Evolutionary conservation across 2,329 filamentous ascomycete species (phyloP).

Genomic region (Ceratocystis albifundus): DNA sequence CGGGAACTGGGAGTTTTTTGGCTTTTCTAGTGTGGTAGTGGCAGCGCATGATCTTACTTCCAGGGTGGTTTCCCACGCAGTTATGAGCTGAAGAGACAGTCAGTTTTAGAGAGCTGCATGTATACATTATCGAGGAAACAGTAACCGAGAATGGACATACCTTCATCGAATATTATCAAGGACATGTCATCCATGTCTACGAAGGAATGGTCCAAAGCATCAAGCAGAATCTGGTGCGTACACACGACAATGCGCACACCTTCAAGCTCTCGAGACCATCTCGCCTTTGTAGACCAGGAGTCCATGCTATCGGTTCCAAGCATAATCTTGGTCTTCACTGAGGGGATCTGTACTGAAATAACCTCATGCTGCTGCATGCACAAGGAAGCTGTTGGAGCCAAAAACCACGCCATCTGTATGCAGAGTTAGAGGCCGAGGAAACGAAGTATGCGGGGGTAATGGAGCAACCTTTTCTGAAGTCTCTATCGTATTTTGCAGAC

Average conservation of each 20-base stretch:
- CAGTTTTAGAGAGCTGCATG: neutral
- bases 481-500: slow-evolving; percentile 13
- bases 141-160: slow-evolving; percentile 33
- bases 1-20: slow-evolving; percentile 39
- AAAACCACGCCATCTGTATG: slow-evolving; percentile 56
- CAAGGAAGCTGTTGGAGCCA: slow-evolving; percentile 57
- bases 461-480: neutral
- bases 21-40: slow-evolving; percentile 50
- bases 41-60: slow-evolving; percentile 58
- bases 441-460: slow-evolving; percentile 1
- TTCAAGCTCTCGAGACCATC: slow-evolving; percentile 56
- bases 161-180: slow-evolving; percentile 75
- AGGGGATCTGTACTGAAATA: slow-evolving; percentile 48
- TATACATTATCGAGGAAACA: neutral
- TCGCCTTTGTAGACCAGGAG: slow-evolving; percentile 54
- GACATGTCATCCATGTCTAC: slow-evolving; percentile 51
- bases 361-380: slow-evolving; percentile 54
- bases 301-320: slow-evolving; percentile 59
- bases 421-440: slow-evolving; percentile 24
- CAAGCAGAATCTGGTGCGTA: slow-evolving; percentile 61
- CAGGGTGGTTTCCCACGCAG: slow-evolving; percentile 52
- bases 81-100: slow-evolving; percentile 51
- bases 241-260: slow-evolving; percentile 64
- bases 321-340: slow-evolving; percentile 49
- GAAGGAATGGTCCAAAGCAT: slow-evolving; percentile 66